Conservation (phyloP, 2,329 filamentous ascomycete genomes). For the Camillea tinctor region DNA sequence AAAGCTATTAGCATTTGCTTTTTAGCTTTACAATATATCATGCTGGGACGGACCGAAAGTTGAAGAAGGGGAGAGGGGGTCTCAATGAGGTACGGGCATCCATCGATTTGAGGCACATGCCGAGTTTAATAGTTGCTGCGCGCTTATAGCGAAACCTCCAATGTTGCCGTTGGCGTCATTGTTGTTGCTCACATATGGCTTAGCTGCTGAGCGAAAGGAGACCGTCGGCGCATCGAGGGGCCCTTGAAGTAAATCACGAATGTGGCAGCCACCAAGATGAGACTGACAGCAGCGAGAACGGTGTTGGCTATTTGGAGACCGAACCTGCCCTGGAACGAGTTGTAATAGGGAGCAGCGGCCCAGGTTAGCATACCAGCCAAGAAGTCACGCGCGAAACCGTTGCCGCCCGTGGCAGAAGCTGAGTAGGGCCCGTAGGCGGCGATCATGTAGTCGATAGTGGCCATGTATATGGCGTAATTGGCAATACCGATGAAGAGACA, state of each 20-base stretch:
- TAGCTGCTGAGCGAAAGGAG: slow-evolving; percentile 52
- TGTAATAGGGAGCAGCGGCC: slow-evolving; percentile 55
- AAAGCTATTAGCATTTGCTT: no score
- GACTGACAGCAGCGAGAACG: slow-evolving; percentile 48
- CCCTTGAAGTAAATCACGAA: slow-evolving; percentile 58
- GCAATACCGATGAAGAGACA: slow-evolving; percentile 60
- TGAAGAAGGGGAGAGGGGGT: no score
- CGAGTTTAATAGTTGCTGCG: neutral
- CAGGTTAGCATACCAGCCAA: slow-evolving; percentile 63
- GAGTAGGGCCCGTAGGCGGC: slow-evolving; percentile 66
- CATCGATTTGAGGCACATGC: no score
- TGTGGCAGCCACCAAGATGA: slow-evolving; percentile 52
- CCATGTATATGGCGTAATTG: slow-evolving; percentile 64
- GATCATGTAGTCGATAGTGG: slow-evolving; percentile 67
- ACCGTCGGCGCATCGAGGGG: slow-evolving; percentile 47
- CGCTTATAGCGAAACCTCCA: neutral
- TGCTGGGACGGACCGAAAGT: no score
- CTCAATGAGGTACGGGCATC: no score
- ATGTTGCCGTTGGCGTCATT: no score
- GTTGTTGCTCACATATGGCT: neutral
- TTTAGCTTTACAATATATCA: no score
- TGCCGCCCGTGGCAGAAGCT: slow-evolving; percentile 65
- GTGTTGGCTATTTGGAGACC: slow-evolving; percentile 54
- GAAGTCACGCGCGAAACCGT: slow-evolving; percentile 65
- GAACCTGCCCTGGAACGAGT: slow-evolving; percentile 39